Evolutionary conservation across 495 filamentous ascomycete species (phyloP), one percentile per base, ranked within the genome.

Genomic region (Podospora conica): DNA sequence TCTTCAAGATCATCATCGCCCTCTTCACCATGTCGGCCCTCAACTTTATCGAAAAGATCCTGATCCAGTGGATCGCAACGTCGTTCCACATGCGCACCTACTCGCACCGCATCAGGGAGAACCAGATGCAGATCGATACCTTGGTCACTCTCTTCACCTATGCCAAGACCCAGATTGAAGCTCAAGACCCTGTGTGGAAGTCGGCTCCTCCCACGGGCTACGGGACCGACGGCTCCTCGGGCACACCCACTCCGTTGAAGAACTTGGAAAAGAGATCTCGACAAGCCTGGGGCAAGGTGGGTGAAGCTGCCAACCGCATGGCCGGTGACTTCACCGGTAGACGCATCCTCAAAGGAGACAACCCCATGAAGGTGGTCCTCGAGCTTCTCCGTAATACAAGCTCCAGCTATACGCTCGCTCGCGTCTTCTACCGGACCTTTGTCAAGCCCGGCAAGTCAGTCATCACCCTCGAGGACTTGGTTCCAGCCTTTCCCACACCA

Each of bases 271-370:
- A 85, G 67, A 88, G 86, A 66, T 92, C 92, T 20, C 86, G 87
- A 53, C 85, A 88, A 25, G 91, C 85, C 0, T 83, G 91, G 71
- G 87, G 83, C 69, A 93, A 87, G 73, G 88, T 97, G 65, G 91
- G 93, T n/a, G 90, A 94, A 73, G 84, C 93, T 9, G 91, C 93
- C 10, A 92, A 88, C 11, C 93, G 91, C 58, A 87, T 97, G 56
- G 94, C 93, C n/a, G 93, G 92, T 12, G 94, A 98, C 75, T 94
- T 98, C 70, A 96, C 93, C 2, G 94, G 95, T 15, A 87, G 86
- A 53, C 82, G 86, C 67, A 83, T 90, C n/a, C 85, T 82, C 20
- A 84, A 86, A 56, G 91, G 89, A 77, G 89, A 80, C 33, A 92
- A 96, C 70, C 92, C 95, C 11, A 85, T 92, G 61, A 92, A 94